Evolutionary conservation across 2,329 filamentous ascomycete genomes (phyloP), one percentile per base, ranked within the genome.

Genomic region (Apiospora kogelbergensis): DNA sequence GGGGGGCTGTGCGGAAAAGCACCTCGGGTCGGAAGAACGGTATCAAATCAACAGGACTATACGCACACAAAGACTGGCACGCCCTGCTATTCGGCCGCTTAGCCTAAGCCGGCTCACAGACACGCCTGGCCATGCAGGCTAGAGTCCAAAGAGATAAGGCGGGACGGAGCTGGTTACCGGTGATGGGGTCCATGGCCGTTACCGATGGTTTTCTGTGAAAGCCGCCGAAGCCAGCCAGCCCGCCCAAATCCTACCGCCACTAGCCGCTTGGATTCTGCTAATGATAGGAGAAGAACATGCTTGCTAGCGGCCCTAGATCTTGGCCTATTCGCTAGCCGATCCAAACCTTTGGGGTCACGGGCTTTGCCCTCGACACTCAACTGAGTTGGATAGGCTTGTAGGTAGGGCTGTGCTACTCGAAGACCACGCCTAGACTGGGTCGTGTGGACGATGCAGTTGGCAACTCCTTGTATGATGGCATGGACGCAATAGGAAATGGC

Each of bases 101-200:
- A 65, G 17, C 44, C 41, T 15, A 65, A 45, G 30, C 41, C 63
- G 41, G 44, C 63, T 45, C 63, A 45, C 41, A 40, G 44, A 33
- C 33, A 30, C 26, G 22, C n/a, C 13, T 33, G 53, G 30, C 6
- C 20, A 60, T 60, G 26, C 53, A 60, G 26, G 48, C 48, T 57
- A 67, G 10, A 53, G 53, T 41, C 22, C 66, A 53, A 41, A 53
- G 30, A 48, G 40, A 57, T 65, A 64, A 66, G 53, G 22, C 40
- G 63, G 65, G 57, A 63, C 66, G 68, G 66, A 68, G 42, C 20
- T 66, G 30, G 44, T 17, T 65, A 65, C 63, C 63, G 45, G 53
- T 20, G 33, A 60, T 37, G 57, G 41, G 65, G 46, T 60, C 65
- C 40, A 30, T 53, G 65, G 48, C 65, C 65, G 65, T 53, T 66